Conservation (phyloP, 78 protist species). For the Thecamonas trahens region DNA sequence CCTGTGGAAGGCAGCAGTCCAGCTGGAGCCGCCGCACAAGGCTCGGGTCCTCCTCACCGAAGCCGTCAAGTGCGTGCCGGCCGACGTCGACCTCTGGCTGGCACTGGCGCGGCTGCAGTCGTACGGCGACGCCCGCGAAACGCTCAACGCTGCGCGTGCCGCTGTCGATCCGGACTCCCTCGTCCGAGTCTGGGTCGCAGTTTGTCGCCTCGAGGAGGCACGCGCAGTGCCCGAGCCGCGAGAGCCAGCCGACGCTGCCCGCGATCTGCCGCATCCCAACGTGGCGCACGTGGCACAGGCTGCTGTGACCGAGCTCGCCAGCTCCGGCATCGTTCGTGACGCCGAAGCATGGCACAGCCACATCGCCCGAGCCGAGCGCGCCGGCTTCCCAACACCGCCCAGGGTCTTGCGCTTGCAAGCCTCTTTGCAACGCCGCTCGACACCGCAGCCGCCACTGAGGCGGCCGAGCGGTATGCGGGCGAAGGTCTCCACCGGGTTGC, state of each 20-base stretch:
- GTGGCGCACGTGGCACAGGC: too few species aligned
- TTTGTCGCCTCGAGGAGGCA: constrained; percentile 87
- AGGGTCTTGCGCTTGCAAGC: too few species aligned
- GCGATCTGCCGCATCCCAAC: constrained; percentile 27
- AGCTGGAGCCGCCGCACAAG: constrained; percentile 69
- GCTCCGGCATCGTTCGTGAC: too few species aligned
- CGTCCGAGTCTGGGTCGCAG: constrained; percentile 87
- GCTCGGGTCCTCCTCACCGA: constrained; percentile 67
- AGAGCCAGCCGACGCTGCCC: not conserved
- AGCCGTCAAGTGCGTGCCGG: constrained; percentile 79
- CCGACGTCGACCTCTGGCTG: constrained; percentile 81
- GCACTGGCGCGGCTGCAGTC: constrained; percentile 84
- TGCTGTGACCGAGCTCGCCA: too few species aligned
- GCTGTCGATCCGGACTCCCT: constrained; percentile 47
- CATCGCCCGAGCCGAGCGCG: too few species aligned
- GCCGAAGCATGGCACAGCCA: too few species aligned
- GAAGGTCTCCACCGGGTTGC: too few species aligned
- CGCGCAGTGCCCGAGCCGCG: constrained; percentile 36
- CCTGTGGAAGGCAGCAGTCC: constrained; percentile 91
- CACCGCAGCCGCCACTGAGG: too few species aligned
- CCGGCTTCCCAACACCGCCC: too few species aligned
- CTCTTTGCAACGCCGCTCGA: too few species aligned
- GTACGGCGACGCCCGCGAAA: constrained; percentile 67
- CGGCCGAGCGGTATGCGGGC: constrained; percentile 69
- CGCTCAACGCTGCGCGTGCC: constrained; percentile 71